phyloP scores from a whole-genome alignment of 2,329 filamentous ascomycete genomes.

The Alternaria atra region DNA sequence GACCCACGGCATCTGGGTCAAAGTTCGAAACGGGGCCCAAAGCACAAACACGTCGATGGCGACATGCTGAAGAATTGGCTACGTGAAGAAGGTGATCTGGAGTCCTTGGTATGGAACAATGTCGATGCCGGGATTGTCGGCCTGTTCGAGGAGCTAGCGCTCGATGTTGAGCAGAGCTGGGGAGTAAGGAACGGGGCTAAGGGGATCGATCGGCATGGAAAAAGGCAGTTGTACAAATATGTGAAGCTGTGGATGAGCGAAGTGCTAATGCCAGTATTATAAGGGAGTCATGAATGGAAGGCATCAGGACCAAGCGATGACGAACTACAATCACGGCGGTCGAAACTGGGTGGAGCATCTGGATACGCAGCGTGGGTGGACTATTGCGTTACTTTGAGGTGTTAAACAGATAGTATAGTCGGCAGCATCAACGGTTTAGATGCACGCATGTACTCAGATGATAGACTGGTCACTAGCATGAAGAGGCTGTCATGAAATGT shows the following conservation, averaged over 20 bases:
- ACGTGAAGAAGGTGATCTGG: conserved; percentile 29
- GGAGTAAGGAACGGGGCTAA: conserved; percentile 18
- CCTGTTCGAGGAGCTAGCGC: conserved; percentile 38
- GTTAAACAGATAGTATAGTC: neutral
- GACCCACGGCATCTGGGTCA: conserved; percentile 36
- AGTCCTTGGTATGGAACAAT: conserved; percentile 16
- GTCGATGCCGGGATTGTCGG: conserved; percentile 31
- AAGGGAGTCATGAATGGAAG: neutral
- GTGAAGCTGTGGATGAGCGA: conserved; percentile 31
- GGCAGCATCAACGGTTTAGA: neutral
- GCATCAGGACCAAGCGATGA: neutral
- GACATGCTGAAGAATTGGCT: conserved; percentile 51
- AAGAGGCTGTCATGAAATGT: neutral
- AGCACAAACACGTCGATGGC: conserved; percentile 54
- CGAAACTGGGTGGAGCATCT: neutral
- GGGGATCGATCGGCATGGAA: conserved; percentile 18
- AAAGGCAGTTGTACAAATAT: conserved; percentile 13
- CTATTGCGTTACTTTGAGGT: neutral
- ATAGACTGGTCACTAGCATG: neutral
- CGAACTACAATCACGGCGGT: neutral
- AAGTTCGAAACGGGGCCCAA: conserved; percentile 20
- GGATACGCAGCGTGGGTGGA: neutral
- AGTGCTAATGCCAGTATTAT: conserved; percentile 38
- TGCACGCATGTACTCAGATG: neutral
- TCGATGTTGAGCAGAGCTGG: conserved; percentile 19